A percentile compares a stretch with the other conserved stretches of the same genome.
Conservation (phyloP, 1,284 basidiomycete genomes). For the Erythrobasidium hasegawianum region DNA sequence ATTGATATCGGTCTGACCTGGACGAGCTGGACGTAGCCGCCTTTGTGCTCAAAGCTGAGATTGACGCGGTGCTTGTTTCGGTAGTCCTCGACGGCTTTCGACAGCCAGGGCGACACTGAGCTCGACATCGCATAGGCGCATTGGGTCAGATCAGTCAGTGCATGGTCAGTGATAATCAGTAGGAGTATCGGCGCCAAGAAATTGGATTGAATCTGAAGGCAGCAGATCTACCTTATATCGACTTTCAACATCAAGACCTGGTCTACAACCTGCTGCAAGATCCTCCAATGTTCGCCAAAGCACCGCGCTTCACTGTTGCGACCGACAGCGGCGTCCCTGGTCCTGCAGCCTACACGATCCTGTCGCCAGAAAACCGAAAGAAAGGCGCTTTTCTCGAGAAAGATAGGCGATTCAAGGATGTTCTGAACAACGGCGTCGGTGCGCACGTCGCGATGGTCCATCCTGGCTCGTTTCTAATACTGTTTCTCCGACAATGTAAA, state of each 20-base stretch:
- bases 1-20: constrained; percentile 10
- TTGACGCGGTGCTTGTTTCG: constrained; percentile 11
- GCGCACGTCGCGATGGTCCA: background rate
- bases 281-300: background rate
- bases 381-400: constrained; percentile 5
- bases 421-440: background rate
- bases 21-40: constrained; percentile 10
- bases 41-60: constrained; percentile 17
- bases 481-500: too few species aligned
- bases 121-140: constrained; percentile 22
- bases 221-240: background rate
- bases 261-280: too few species aligned
- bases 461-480: too few species aligned
- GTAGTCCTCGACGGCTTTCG: constrained; percentile 10
- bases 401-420: constrained; percentile 2
- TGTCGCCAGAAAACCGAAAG: background rate
- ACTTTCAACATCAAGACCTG: background rate
- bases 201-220: background rate
- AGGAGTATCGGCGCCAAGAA: too few species aligned
- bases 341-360: background rate
- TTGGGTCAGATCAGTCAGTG: too few species aligned
- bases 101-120: constrained; percentile 21
- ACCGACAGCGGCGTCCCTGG: constrained; percentile 1
- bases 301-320: background rate
- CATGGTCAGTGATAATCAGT: too few species aligned